These are phyloP conservation scores for Cladosporium sp. DNA, from an alignment of 2,329 filamentous ascomycete species.

Conservation along the genomic window DNA sequence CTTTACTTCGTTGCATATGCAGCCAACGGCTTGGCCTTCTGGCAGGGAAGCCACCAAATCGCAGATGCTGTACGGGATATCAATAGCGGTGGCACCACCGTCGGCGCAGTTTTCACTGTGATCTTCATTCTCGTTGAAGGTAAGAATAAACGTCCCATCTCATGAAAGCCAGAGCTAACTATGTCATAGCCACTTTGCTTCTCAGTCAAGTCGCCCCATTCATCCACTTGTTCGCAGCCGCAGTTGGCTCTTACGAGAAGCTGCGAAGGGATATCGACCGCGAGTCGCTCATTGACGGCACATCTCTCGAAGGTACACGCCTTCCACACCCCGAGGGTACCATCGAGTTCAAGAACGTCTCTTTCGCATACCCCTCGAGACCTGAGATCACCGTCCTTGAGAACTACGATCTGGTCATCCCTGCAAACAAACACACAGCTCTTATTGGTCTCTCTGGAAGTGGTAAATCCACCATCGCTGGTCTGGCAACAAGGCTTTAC, in stretches of 20 bases:
- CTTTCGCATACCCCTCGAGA: constrained; percentile 71
- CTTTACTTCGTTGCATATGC: constrained; percentile 70
- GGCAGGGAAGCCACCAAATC: constrained; percentile 63
- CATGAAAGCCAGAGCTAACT: constrained; percentile 64
- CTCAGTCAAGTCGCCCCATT: constrained; percentile 51
- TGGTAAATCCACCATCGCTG: constrained; percentile 83
- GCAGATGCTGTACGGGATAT: constrained; percentile 44
- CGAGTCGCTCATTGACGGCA: constrained; percentile 43
- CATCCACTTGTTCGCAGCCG: constrained; percentile 54
- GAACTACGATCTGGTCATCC: constrained; percentile 65
- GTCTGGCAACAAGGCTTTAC: constrained; percentile 52
- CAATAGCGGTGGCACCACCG: constrained; percentile 27
- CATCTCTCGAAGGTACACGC: constrained; percentile 34
- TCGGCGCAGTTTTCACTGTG: constrained; percentile 57
- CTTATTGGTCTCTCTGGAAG: constrained; percentile 83
- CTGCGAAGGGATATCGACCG: constrained; percentile 61
- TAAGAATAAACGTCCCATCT: constrained; percentile 52
- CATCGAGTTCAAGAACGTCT: constrained; percentile 63
- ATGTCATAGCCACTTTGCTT: constrained; percentile 45
- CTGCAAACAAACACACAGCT: constrained; percentile 66
- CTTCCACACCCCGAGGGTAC: constrained; percentile 43
- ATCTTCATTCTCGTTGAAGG: constrained; percentile 57
- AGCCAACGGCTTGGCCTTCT: constrained; percentile 68
- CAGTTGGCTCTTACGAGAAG: constrained; percentile 58
- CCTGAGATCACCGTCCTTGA: constrained; percentile 58